Percentiles rank a stretch among this genome's conserved stretches.
phyloP scores from a whole-genome alignment of 176 grass and related monocot genomes.

The Bonia amplexicaulis region DNA sequence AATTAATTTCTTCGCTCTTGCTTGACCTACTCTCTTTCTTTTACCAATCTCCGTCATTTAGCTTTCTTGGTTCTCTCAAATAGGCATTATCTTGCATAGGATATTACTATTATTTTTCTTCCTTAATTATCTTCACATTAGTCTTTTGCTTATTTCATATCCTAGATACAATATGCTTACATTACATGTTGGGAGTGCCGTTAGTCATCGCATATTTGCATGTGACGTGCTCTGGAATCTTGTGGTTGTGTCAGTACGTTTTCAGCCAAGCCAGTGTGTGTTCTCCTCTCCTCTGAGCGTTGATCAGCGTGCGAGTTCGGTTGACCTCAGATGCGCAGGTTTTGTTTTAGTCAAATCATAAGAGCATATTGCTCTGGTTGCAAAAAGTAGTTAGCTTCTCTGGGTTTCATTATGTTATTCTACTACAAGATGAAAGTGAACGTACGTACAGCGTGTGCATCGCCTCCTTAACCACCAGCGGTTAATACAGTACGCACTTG shows the following conservation, averaged over 20 bases:
- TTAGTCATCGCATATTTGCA: background rate
- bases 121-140: no score
- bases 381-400: background rate
- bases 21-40: no score
- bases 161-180: no score
- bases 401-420: background rate
- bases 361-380: background rate
- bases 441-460: background rate
- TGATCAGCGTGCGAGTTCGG: slow-evolving; percentile 14
- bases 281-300: background rate
- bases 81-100: no score
- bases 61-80: no score
- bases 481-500: background rate
- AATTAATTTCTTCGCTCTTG: no score
- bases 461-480: background rate
- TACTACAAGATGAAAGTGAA: background rate
- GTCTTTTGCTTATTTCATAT: no score
- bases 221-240: slow-evolving; percentile 19
- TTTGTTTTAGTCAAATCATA: background rate
- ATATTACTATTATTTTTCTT: no score
- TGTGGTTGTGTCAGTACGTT: slow-evolving; percentile 15
- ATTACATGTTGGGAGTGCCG: no score
- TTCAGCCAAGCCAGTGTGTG: background rate
- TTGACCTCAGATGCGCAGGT: slow-evolving; percentile 14
- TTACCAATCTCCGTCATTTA: no score